phyloP scores from a whole-genome alignment of 2,329 filamentous ascomycete species.

The Cytospora chrysosperma region DNA sequence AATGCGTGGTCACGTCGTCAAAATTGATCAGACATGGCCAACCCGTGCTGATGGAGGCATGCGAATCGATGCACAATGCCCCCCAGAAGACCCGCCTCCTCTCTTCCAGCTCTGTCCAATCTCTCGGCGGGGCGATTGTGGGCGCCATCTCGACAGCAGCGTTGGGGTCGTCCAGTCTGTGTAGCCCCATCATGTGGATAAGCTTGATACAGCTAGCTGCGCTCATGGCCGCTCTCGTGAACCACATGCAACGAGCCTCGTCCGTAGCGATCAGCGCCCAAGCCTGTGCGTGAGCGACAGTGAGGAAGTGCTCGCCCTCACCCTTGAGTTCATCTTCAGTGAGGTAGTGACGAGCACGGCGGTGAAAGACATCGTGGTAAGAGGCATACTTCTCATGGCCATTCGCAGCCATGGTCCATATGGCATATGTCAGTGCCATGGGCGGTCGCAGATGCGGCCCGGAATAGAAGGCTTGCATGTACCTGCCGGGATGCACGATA shows the following conservation, averaged over 20 bases:
- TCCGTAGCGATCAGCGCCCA: slow-evolving; percentile 74
- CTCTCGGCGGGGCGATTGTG: slow-evolving; percentile 67
- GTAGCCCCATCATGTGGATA: slow-evolving; percentile 80
- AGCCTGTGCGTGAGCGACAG: slow-evolving; percentile 74
- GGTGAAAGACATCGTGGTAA: slow-evolving; percentile 78
- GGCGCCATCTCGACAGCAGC: slow-evolving; percentile 63
- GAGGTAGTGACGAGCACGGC: slow-evolving; percentile 76
- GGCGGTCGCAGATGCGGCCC: slow-evolving; percentile 75
- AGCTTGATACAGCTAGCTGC: slow-evolving; percentile 69
- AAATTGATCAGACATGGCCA: slow-evolving; percentile 84
- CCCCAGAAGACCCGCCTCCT: slow-evolving; percentile 84
- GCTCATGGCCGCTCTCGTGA: slow-evolving; percentile 83
- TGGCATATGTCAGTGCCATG: slow-evolving; percentile 78
- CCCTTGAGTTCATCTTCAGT: slow-evolving; percentile 85
- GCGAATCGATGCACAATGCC: slow-evolving; percentile 77
- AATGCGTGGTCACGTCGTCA: slow-evolving; percentile 70
- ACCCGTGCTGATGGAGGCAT: slow-evolving; percentile 83
- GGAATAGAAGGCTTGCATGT: slow-evolving; percentile 69
- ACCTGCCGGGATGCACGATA: slow-evolving; percentile 75
- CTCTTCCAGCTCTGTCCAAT: slow-evolving; percentile 77
- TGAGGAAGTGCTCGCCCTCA: slow-evolving; percentile 76
- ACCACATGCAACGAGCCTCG: slow-evolving; percentile 83
- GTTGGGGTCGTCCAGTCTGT: slow-evolving; percentile 67
- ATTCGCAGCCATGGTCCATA: slow-evolving; percentile 79
- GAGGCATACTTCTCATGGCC: slow-evolving; percentile 69